A percentile compares a stretch with the other conserved stretches of the same genome.
These are phyloP conservation scores for Adansonia digitata DNA, from an alignment of 345 rosid species.

Conservation along the genomic window DNA sequence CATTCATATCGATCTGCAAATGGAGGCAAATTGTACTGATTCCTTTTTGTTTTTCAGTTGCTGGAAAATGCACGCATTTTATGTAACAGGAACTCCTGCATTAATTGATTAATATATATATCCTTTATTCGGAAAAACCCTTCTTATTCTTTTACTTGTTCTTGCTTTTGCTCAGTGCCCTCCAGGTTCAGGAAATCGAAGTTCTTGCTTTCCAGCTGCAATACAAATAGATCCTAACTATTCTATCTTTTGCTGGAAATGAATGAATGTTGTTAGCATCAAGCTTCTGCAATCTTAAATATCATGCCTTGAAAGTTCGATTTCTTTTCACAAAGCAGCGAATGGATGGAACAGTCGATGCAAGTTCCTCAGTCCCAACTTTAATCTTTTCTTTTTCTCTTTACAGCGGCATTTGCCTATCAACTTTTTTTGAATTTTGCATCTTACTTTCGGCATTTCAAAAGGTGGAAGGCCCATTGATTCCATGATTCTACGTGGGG, in stretches of 20 bases:
- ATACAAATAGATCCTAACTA: neutral
- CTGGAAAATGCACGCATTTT: slow-evolving; percentile 10
- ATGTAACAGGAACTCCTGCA: slow-evolving; percentile 16
- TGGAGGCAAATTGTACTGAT: neutral
- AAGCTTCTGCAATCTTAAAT: neutral
- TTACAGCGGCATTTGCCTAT: neutral
- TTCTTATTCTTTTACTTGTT: neutral
- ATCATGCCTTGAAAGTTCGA: neutral
- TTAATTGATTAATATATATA: neutral
- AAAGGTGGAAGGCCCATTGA: slow-evolving; percentile 16
- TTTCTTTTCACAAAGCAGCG: neutral
- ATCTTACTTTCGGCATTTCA: slow-evolving; percentile 18
- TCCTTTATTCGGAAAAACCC: neutral
- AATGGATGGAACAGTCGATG: neutral
- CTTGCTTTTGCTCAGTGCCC: neutral
- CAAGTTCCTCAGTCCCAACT: neutral
- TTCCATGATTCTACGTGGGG: slow-evolving; percentile 12
- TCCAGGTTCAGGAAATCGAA: neutral
- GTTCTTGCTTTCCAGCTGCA: neutral
- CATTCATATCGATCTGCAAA: slow-evolving; percentile 2
- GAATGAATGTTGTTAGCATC: neutral
- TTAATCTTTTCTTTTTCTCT: neutral
- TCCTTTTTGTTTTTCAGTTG: neutral
- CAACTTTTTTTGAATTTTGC: slow-evolving; percentile 5
- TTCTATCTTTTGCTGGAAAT: neutral